A percentile compares a stretch with the other conserved stretches of the same genome.
Evolutionary conservation across 257 asterid genomes (phyloP).

Genomic region (Knoxia roxburghii): DNA sequence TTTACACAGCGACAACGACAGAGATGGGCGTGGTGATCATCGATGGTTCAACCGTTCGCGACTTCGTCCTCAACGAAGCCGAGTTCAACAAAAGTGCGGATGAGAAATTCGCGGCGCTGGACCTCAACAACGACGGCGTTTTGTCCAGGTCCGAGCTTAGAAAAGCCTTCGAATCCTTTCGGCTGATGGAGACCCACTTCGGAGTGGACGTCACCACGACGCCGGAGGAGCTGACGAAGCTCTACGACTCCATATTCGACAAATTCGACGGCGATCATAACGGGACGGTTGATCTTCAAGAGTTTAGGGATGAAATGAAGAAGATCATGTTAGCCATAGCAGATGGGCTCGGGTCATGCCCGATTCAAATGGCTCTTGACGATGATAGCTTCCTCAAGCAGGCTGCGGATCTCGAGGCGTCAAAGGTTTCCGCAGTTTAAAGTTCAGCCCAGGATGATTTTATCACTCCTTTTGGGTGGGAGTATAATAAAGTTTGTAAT

Average conservation of each 20-base stretch:
- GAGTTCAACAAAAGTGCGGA: slow-evolving; percentile 48
- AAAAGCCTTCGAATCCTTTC: slow-evolving; percentile 67
- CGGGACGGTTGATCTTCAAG: slow-evolving; percentile 57
- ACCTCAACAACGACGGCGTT: slow-evolving; percentile 83
- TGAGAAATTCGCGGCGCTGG: slow-evolving; percentile 54
- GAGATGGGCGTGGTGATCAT: slow-evolving; percentile 70
- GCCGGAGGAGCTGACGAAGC: slow-evolving; percentile 71
- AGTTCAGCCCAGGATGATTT: too few species aligned
- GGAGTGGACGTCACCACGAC: slow-evolving; percentile 62
- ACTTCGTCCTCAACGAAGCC: slow-evolving; percentile 55
- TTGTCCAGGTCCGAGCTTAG: slow-evolving; percentile 77
- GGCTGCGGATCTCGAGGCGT: slow-evolving; percentile 89
- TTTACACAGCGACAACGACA: too few species aligned
- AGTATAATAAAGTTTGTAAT: not conserved
- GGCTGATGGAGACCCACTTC: slow-evolving; percentile 69
- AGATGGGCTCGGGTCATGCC: slow-evolving; percentile 74
- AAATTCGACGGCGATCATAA: slow-evolving; percentile 51
- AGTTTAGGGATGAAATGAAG: slow-evolving; percentile 64
- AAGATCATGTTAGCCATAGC: slow-evolving; percentile 74
- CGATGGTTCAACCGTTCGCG: slow-evolving; percentile 66
- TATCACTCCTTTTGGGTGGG: not conserved
- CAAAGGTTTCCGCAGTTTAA: slow-evolving; percentile 31
- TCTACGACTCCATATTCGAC: slow-evolving; percentile 76
- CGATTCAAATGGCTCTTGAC: slow-evolving; percentile 89
- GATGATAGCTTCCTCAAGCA: slow-evolving; percentile 52